Evolutionary conservation across 2,329 filamentous ascomycete species (phyloP).

Genomic region (Microcyclosporella mali): DNA sequence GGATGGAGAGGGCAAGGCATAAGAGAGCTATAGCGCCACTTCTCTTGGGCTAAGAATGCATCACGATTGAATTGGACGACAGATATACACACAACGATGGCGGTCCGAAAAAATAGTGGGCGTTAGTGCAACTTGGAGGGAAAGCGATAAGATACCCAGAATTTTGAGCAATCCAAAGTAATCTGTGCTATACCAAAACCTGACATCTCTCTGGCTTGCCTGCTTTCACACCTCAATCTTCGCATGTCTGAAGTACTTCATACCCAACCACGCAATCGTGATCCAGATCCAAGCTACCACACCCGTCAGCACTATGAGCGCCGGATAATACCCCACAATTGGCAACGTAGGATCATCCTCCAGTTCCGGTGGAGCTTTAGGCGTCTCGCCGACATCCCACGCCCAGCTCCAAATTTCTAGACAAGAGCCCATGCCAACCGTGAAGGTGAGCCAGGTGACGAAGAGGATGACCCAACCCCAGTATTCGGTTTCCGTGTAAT

Average conservation of each 20-base stretch:
- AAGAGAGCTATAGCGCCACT: not conserved
- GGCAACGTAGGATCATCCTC: conserved; percentile 92
- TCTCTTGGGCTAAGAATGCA: conserved; percentile 1
- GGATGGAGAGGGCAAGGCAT: conserved; percentile 1
- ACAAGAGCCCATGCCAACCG: conserved; percentile 93
- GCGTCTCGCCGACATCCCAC: conserved; percentile 95
- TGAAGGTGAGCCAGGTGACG: conserved; percentile 92
- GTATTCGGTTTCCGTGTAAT: conserved; percentile 92
- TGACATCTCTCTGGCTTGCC: no score
- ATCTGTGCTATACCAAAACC: no score
- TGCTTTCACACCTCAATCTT: no score
- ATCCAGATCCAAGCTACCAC: conserved; percentile 99
- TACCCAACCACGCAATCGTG: conserved; percentile 91
- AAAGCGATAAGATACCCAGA: no score
- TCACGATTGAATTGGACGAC: not conserved
- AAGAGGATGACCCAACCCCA: conserved; percentile 94
- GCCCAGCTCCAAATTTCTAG: conserved; percentile 97
- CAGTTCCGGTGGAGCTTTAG: conserved; percentile 88
- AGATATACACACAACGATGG: no score
- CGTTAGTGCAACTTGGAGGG: no score
- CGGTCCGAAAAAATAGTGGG: no score
- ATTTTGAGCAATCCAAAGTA: no score
- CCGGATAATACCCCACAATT: conserved; percentile 95
- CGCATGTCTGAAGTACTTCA: conserved; percentile 98
- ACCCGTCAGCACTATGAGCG: conserved; percentile 81